These are phyloP conservation scores for Ustilago nuda DNA, from an alignment of 1,284 basidiomycete species.

Conservation along the genomic window DNA sequence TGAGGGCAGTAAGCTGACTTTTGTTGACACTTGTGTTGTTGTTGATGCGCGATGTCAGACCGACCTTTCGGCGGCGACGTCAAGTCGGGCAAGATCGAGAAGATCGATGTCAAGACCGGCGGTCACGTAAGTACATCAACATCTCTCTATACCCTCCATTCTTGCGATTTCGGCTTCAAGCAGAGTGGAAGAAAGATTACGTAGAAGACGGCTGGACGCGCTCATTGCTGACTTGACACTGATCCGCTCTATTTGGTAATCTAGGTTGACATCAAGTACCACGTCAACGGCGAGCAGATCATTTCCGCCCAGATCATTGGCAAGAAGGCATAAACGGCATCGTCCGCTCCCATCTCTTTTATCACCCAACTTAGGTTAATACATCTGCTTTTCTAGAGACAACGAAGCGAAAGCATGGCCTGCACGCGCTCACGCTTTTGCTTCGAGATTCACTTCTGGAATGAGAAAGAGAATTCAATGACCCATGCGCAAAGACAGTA, in stretches of 20 bases:
- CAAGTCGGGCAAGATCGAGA: conserved; percentile 64
- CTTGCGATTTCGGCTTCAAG: background rate
- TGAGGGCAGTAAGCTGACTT: conserved; percentile 2
- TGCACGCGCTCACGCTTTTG: background rate
- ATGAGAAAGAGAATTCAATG: no score
- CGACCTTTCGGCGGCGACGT: conserved; percentile 63
- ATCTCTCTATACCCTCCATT: background rate
- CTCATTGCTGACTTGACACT: background rate
- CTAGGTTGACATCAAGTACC: conserved; percentile 64
- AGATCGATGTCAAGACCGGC: conserved; percentile 63
- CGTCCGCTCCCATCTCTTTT: background rate
- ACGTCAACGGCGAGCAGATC: conserved; percentile 62
- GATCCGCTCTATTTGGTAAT: background rate
- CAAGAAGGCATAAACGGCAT: conserved; percentile 46
- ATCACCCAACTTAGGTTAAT: conserved; percentile 14
- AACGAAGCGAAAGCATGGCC: background rate
- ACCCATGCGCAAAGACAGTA: background rate
- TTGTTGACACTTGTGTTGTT: background rate
- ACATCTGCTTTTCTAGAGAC: conserved; percentile 17
- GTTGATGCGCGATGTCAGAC: conserved; percentile 26
- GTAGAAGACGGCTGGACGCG: background rate
- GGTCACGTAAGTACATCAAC: conserved; percentile 56
- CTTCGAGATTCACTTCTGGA: no score
- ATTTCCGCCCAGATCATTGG: conserved; percentile 62
- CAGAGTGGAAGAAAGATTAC: background rate